Percentiles rank a stretch among this genome's conserved stretches.
These are phyloP conservation scores for Paraconiothyrium brasiliense DNA, from an alignment of 2,329 filamentous ascomycete genomes.

Conservation along the genomic window DNA sequence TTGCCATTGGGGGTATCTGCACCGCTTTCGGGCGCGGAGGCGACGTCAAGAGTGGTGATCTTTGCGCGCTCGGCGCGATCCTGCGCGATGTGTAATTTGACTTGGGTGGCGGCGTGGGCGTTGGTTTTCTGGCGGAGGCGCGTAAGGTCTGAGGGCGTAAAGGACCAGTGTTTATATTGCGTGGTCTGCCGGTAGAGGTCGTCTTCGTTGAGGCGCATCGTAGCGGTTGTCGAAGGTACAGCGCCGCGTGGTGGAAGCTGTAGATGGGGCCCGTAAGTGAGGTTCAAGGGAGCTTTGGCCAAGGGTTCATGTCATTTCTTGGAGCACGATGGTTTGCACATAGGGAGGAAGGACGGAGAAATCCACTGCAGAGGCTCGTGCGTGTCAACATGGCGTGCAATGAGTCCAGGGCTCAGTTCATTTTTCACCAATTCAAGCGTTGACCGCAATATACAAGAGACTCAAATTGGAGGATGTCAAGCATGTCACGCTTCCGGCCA, in stretches of 20 bases:
- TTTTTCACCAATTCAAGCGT: background rate
- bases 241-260: background rate
- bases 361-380: background rate
- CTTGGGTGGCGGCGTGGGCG: slow-evolving; percentile 75
- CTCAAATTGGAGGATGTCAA: background rate
- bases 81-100: slow-evolving; percentile 66
- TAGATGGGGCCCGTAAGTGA: background rate
- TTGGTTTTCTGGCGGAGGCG: slow-evolving; percentile 82
- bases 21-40: slow-evolving; percentile 29
- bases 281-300: slow-evolving; percentile 21
- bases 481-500: slow-evolving; percentile 9
- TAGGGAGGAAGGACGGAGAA: background rate
- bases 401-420: too few relatives aligned
- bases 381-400: background rate
- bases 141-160: slow-evolving; percentile 76
- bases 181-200: slow-evolving; percentile 88
- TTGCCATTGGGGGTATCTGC: slow-evolving; percentile 32
- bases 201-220: slow-evolving; percentile 77
- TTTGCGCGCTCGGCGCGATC: slow-evolving; percentile 44
- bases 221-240: slow-evolving; percentile 19
- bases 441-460: background rate
- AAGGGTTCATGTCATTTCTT: slow-evolving; percentile 14
- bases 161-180: slow-evolving; percentile 93
- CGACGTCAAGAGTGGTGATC: slow-evolving; percentile 35
- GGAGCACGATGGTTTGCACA: background rate